phyloP scores from a whole-genome alignment of 495 filamentous ascomycete species.

The Annulohypoxylon bovei region DNA sequence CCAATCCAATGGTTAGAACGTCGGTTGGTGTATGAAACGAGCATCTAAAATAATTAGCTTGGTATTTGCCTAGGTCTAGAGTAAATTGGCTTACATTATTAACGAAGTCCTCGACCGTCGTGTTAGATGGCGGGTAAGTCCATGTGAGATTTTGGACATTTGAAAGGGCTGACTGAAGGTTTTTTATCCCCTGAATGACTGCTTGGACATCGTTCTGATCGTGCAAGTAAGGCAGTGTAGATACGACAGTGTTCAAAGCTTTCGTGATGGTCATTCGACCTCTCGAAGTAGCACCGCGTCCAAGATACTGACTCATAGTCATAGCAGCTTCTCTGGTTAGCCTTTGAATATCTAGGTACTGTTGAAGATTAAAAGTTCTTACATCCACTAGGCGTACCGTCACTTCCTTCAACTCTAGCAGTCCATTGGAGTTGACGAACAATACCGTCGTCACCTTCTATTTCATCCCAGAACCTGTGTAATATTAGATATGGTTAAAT shows the following conservation, averaged over 20 bases:
- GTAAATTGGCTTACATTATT: slow-evolving; percentile 41
- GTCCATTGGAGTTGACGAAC: slow-evolving; percentile 74
- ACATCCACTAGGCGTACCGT: slow-evolving; percentile 52
- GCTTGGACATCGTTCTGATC: slow-evolving; percentile 61
- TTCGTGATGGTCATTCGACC: slow-evolving; percentile 71
- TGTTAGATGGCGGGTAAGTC: slow-evolving; percentile 57
- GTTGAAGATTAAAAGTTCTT: slow-evolving; percentile 23
- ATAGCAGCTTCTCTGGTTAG: slow-evolving; percentile 56
- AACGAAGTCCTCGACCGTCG: slow-evolving; percentile 61
- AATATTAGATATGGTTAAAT: slow-evolving; percentile 25
- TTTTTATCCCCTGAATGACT: slow-evolving; percentile 64
- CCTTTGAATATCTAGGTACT: not conserved
- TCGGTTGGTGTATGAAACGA: slow-evolving; percentile 59
- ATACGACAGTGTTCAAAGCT: slow-evolving; percentile 63
- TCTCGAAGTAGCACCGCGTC: slow-evolving; percentile 68
- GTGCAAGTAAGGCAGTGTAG: slow-evolving; percentile 63
- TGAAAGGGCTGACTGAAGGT: slow-evolving; percentile 64
- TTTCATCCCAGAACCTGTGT: slow-evolving; percentile 62
- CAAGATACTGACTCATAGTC: slow-evolving; percentile 73
- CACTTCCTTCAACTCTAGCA: slow-evolving; percentile 66
- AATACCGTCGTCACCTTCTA: slow-evolving; percentile 69
- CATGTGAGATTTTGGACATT: slow-evolving; percentile 61
- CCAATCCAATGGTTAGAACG: slow-evolving; percentile 59
- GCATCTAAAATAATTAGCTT: slow-evolving; percentile 40
- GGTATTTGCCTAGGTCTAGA: not conserved